Percentiles rank a stretch among this genome's conserved stretches.
Conservation (phyloP, 176 grass and related monocot genomes). For the Raddia distichophylla region DNA sequence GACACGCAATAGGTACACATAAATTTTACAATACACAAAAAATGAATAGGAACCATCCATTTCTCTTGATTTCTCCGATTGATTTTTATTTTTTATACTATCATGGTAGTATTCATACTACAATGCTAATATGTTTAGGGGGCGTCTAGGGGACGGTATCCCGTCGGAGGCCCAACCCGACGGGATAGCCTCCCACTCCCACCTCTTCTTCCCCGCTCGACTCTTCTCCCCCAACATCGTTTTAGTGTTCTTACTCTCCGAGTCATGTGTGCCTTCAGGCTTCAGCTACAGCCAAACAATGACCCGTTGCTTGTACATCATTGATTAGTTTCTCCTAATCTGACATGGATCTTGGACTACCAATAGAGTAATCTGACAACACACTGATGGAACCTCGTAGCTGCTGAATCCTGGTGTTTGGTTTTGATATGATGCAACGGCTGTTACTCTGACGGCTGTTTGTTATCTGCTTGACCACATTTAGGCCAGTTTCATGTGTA, state of each 20-base stretch:
- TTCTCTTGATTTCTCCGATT: too few relatives aligned
- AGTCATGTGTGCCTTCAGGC: neutral
- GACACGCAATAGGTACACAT: neutral
- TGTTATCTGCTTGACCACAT: conserved; percentile 29
- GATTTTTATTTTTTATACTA: too few relatives aligned
- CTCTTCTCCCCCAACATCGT: too few relatives aligned
- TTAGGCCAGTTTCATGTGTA: neutral
- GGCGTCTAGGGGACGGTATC: too few relatives aligned
- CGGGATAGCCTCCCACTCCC: too few relatives aligned
- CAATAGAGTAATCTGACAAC: neutral
- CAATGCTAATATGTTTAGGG: too few relatives aligned
- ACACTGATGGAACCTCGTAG: neutral
- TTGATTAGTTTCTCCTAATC: neutral
- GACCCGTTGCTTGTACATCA: neutral
- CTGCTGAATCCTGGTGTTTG: neutral
- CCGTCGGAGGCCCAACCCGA: too few relatives aligned
- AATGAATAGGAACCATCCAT: too few relatives aligned
- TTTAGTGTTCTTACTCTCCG: neutral
- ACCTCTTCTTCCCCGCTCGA: too few relatives aligned
- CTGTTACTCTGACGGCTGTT: conserved; percentile 16
- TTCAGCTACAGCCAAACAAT: conserved; percentile 22
- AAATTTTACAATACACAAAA: too few relatives aligned
- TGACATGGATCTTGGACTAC: conserved; percentile 10
- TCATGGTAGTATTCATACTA: too few relatives aligned
- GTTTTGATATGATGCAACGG: neutral